phyloP scores from a whole-genome alignment of 768 basidiomycete species.

The Cyathus striatus region DNA sequence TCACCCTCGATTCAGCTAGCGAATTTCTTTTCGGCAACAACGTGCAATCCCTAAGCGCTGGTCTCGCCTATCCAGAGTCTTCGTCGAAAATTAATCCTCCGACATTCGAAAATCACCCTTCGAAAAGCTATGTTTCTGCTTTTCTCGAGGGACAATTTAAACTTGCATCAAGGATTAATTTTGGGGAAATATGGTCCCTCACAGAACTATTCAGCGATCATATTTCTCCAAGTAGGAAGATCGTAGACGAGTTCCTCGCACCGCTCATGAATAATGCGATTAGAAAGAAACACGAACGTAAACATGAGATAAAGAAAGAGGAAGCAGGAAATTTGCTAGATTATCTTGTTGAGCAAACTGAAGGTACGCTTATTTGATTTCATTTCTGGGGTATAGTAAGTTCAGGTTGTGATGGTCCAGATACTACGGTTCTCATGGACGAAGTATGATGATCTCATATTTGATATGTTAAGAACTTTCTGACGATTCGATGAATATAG shows the following conservation, averaged over 20 bases:
- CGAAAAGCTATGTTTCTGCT: constrained; percentile 40
- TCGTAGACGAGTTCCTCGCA: constrained; percentile 43
- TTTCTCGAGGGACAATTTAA: constrained; percentile 40
- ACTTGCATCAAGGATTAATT: constrained; percentile 28
- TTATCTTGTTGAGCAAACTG: constrained; percentile 44
- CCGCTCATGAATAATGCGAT: constrained; percentile 45
- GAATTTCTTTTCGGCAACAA: constrained; percentile 54
- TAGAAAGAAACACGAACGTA: constrained; percentile 22
- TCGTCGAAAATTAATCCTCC: constrained; percentile 13
- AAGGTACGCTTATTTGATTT: constrained; percentile 28
- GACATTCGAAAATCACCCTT: constrained; percentile 25
- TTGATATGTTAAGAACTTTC: constrained; percentile 12
- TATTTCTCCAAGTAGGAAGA: constrained; percentile 32
- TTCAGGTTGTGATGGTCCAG: constrained; percentile 10
- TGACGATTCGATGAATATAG: constrained; percentile 13
- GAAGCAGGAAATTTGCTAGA: constrained; percentile 42
- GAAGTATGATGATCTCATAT: constrained; percentile 10
- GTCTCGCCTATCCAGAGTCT: constrained; percentile 41
- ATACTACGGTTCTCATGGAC: constrained; percentile 34
- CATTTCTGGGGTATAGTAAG: background rate
- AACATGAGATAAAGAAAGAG: background rate
- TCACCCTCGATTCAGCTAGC: constrained; percentile 63
- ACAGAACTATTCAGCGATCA: constrained; percentile 48
- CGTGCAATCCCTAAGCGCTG: constrained; percentile 43
- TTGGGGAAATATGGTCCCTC: constrained; percentile 30